A percentile compares a stretch with the other conserved stretches of the same genome.
phyloP scores from a whole-genome alignment of 2,329 filamentous ascomycete species.

The Leptosphaerulina australis region DNA sequence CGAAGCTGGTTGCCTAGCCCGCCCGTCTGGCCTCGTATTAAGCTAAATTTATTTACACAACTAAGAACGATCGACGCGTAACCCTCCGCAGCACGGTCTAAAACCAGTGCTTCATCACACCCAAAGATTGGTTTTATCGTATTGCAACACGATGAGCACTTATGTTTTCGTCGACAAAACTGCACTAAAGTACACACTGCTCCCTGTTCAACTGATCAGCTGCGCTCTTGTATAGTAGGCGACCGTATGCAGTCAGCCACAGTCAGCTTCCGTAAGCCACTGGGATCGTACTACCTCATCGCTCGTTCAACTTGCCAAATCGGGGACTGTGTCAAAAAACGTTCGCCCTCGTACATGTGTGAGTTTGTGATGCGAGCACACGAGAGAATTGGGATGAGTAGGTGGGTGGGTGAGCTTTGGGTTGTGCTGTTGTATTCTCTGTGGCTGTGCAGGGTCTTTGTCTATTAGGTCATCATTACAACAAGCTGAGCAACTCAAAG shows the following conservation, averaged over 20 bases:
- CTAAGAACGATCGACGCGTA: constrained; percentile 15
- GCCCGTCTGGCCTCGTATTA: constrained; percentile 19
- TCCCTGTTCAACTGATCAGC: no score
- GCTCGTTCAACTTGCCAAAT: neutral
- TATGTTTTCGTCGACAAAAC: no score
- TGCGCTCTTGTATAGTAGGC: no score
- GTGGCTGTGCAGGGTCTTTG: constrained; percentile 12
- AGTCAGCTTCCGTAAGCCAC: no score
- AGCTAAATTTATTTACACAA: constrained; percentile 12
- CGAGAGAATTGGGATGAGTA: neutral
- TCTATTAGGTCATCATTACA: constrained; percentile 24
- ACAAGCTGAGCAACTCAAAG: constrained; percentile 40
- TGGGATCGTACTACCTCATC: no score
- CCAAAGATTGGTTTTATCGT: constrained; percentile 5
- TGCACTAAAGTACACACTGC: neutral
- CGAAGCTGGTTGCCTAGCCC: constrained; percentile 1
- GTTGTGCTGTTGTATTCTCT: neutral
- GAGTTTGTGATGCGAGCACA: neutral
- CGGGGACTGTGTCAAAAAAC: neutral
- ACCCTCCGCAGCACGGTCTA: constrained; percentile 10
- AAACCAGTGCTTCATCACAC: constrained; percentile 11
- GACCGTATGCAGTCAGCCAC: constrained; percentile 8
- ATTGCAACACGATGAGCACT: constrained; percentile 4
- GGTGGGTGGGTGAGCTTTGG: neutral
- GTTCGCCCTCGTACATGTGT: neutral